Conservation (phyloP, 768 basidiomycete genomes). For the Lactifluus pinguis region DNA sequence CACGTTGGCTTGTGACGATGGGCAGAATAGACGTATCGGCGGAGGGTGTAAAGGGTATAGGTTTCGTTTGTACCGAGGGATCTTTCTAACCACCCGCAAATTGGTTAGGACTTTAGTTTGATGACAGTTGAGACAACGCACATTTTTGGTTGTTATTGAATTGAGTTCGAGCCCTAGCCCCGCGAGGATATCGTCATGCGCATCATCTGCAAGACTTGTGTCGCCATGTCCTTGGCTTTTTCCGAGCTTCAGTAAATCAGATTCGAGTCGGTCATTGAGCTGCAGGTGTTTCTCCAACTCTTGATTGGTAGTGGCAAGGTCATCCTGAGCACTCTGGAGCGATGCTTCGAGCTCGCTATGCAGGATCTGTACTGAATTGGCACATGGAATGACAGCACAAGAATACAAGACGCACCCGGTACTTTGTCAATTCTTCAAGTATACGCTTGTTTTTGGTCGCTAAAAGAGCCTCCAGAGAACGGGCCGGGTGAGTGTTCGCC, state of each 20-base stretch:
- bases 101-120: neutral
- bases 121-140: neutral
- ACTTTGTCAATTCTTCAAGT: conserved; percentile 85
- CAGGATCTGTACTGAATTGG: conserved; percentile 47
- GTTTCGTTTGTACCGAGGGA: conserved; percentile 39
- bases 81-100: conserved; percentile 15
- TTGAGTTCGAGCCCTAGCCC: conserved; percentile 57
- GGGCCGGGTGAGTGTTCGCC: conserved; percentile 62
- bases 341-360: conserved; percentile 74
- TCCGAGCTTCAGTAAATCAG: conserved; percentile 78
- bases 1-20: conserved; percentile 94
- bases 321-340: conserved; percentile 45
- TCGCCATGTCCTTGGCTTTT: conserved; percentile 24
- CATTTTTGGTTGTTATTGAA: conserved; percentile 33
- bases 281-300: conserved; percentile 72
- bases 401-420: conserved; percentile 47
- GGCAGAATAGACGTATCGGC: conserved; percentile 95
- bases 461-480: conserved; percentile 83
- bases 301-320: conserved; percentile 45
- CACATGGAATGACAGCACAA: neutral
- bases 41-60: conserved; percentile 61
- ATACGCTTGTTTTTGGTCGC: conserved; percentile 91
- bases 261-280: conserved; percentile 88
- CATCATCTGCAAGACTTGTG: conserved; percentile 25
- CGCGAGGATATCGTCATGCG: conserved; percentile 50